Evolutionary conservation across 139 green algal genomes (phyloP).

Genomic region (Chlamydomonas sphaeroides): DNA sequence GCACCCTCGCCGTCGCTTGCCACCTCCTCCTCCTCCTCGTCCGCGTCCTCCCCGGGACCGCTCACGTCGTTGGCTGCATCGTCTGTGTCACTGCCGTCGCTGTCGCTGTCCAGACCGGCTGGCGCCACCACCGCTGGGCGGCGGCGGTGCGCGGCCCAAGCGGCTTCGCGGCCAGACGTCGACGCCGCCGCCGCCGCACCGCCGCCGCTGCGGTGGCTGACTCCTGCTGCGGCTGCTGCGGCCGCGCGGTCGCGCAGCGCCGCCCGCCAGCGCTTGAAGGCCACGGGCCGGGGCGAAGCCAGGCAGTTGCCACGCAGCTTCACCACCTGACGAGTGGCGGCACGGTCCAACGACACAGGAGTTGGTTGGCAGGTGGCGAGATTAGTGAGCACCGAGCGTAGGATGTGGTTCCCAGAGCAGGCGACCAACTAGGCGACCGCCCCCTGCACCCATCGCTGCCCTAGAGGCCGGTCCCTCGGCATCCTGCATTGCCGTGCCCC

Average conservation of each 20-base stretch:
- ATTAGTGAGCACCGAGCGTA: too few species aligned
- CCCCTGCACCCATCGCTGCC: too few species aligned
- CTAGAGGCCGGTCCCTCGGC: too few species aligned
- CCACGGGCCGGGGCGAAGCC: neutral
- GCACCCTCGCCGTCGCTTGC: neutral
- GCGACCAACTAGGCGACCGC: too few species aligned
- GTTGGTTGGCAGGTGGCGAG: too few species aligned
- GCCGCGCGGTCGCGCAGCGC: neutral
- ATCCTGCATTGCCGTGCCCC: too few species aligned
- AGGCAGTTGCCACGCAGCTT: slow-evolving; percentile 36
- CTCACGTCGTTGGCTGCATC: too few species aligned
- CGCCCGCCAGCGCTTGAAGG: slow-evolving; percentile 14
- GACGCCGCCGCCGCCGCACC: neutral
- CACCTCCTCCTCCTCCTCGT: neutral
- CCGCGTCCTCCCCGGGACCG: too few species aligned
- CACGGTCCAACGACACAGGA: too few species aligned
- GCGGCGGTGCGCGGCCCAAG: neutral
- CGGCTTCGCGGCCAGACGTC: neutral
- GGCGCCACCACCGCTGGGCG: neutral
- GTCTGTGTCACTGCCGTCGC: neutral
- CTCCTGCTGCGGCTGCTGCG: neutral
- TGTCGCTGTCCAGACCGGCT: neutral
- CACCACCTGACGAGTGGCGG: too few species aligned
- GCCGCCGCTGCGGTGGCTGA: neutral
- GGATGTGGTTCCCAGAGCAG: too few species aligned